Evolutionary conservation across 805 yeast species (phyloP).

Genomic region (Candida incommunis): DNA sequence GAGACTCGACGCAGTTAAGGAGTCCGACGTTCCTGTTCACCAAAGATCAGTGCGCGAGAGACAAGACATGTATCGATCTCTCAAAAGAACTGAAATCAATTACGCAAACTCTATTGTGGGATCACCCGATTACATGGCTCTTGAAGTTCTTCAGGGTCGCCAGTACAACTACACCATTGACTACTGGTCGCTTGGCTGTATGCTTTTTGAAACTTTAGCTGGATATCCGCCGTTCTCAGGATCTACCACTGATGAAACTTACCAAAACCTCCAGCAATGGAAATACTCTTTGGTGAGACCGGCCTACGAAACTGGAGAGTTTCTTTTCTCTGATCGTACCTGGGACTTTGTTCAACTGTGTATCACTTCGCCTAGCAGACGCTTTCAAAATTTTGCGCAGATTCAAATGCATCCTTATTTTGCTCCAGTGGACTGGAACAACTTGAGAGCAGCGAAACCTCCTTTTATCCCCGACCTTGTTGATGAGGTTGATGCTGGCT

Average conservation of each 20-base stretch:
- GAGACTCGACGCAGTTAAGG: slow-evolving; percentile 54
- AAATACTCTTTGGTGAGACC: slow-evolving; percentile 79
- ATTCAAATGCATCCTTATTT: slow-evolving; percentile 71
- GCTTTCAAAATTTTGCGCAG: slow-evolving; percentile 70
- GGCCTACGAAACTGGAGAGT: slow-evolving; percentile 78
- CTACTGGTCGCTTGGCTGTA: slow-evolving; percentile 97
- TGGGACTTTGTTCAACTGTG: slow-evolving; percentile 77
- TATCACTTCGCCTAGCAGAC: slow-evolving; percentile 62
- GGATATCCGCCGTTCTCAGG: slow-evolving; percentile 98
- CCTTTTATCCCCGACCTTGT: slow-evolving; percentile 96
- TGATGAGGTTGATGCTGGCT: slow-evolving; percentile 96
- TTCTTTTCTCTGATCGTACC: slow-evolving; percentile 88
- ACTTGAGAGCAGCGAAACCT: slow-evolving; percentile 57
- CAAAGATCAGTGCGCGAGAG: slow-evolving; percentile 75
- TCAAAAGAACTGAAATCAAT: slow-evolving; percentile 57
- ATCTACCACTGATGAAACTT: slow-evolving; percentile 84
- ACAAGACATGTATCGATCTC: slow-evolving; percentile 68
- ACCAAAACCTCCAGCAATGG: slow-evolving; percentile 88
- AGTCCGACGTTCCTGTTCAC: slow-evolving; percentile 48
- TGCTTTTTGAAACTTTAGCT: slow-evolving; percentile 87
- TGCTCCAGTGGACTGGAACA: slow-evolving; percentile 67
- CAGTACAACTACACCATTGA: slow-evolving; percentile 92
- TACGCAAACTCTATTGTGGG: slow-evolving; percentile 95
- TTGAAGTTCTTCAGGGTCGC: slow-evolving; percentile 90
- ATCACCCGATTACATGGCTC: slow-evolving; percentile 97